Evolutionary conservation across 495 filamentous ascomycete species (phyloP), one percentile per base, ranked within the genome.

Genomic region (Penicillium atrosanguineum): DNA sequence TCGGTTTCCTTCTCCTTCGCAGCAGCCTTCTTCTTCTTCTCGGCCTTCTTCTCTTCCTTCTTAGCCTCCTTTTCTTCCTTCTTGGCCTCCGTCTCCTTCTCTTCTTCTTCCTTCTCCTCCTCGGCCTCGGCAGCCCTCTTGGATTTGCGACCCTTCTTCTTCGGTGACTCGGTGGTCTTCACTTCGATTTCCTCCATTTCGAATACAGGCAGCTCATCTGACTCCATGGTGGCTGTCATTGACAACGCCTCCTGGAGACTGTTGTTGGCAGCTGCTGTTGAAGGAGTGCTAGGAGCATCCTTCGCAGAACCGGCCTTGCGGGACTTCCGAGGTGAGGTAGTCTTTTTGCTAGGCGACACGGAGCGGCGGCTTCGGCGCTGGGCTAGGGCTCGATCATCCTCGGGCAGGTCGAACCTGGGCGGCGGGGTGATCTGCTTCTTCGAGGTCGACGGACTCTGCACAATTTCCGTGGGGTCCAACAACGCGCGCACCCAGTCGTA

Each of bases 401-500:
- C 68, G 51, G 75, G 76, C 50, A 72, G 58, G 19, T 78, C 79
- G 62, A 84, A 91, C 52, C 82, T 84, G 21, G 89, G 89, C 12
- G 89, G 88, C 2, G 86, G 79, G 4, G 77, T 75, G 51, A 91
- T 91, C 41, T 78, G 80, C 77, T 89, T 90, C 57, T 78, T 79
- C 14, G 73, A 69, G 49, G 76, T 79, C 9, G 78, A 76, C 21
- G 77, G 76, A 50, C 75, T 82, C 48, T 80, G 73, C 16, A 83
- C 86, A 15, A 90, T 77, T 20, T 79, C 83, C 49, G 86, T 74
- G 25, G 90, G 84, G 61, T 96, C 92, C 42, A 98, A 79, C 29
- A 98, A 80, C 9, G 94, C 94, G 43, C 79, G 80, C 51, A 98
- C 90, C 95, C 95, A 98, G 36, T 87, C 81, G 38, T 80, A 72